Percentiles rank a stretch among this genome's conserved stretches.
Evolutionary conservation across 495 filamentous ascomycete genomes (phyloP).

Genomic region (Neurospora cerealis): DNA sequence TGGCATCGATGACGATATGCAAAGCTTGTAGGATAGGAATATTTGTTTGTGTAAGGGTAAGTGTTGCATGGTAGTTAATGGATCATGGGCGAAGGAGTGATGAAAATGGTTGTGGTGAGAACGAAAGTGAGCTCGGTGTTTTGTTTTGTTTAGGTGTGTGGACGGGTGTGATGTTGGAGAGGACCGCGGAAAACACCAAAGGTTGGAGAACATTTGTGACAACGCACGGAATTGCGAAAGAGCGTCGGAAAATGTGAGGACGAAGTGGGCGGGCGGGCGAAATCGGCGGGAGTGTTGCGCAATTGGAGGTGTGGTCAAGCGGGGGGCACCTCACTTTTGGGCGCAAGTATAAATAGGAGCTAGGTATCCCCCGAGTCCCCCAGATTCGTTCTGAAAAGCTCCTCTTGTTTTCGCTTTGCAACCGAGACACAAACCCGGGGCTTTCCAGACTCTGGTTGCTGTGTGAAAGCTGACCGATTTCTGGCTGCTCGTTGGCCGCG

Average conservation of each 20-base stretch:
- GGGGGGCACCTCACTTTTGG: constrained; percentile 1
- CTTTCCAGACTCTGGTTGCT: neutral
- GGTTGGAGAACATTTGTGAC: neutral
- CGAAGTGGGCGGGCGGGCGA: neutral
- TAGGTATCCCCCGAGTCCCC: constrained; percentile 9
- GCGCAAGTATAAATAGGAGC: constrained; percentile 19
- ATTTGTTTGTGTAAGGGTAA: neutral
- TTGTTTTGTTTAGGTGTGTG: neutral
- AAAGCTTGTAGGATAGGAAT: neutral
- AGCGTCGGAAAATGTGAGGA: neutral
- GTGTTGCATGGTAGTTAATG: neutral
- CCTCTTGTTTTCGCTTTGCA: neutral
- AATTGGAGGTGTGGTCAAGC: neutral
- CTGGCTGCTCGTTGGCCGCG: constrained; percentile 1
- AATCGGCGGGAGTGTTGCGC: neutral
- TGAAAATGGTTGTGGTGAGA: neutral
- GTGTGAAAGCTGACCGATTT: constrained; percentile 6
- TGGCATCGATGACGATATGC: neutral
- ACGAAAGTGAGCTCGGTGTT: neutral
- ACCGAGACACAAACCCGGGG: neutral
- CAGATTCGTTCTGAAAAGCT: neutral
- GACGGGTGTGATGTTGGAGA: neutral
- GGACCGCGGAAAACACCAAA: neutral
- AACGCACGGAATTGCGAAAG: neutral
- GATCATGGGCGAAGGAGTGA: neutral